These are phyloP conservation scores for Colletotrichum euphorbiae DNA, from an alignment of 2,329 filamentous ascomycete genomes.

Conservation along the genomic window DNA sequence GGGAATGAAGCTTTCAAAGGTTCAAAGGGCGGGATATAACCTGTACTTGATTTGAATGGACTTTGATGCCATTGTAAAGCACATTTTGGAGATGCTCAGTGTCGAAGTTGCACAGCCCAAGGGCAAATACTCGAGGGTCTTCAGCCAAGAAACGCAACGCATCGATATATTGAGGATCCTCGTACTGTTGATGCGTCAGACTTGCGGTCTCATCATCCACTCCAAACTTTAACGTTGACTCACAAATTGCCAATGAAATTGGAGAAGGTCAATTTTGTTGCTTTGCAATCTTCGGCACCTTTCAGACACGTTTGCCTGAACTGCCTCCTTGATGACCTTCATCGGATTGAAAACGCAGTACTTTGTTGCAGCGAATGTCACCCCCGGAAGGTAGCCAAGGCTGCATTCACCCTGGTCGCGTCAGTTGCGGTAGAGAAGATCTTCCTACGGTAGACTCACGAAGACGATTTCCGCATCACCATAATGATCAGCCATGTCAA, in stretches of 20 bases:
- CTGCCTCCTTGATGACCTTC: constrained; percentile 45
- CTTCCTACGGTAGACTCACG: constrained; percentile 37
- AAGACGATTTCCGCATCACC: constrained; percentile 33
- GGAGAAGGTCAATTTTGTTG: constrained; percentile 49
- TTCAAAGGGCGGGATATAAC: neutral
- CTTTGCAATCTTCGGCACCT: constrained; percentile 48
- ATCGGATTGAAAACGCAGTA: constrained; percentile 50
- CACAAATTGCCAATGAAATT: constrained; percentile 53
- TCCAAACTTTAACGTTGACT: neutral
- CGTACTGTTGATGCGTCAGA: constrained; percentile 6
- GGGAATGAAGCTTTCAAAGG: neutral
- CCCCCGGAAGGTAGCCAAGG: constrained; percentile 43
- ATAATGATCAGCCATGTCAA: constrained; percentile 54
- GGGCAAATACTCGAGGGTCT: neutral
- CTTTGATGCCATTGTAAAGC: neutral
- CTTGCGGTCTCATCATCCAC: neutral
- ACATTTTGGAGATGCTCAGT: constrained; percentile 15
- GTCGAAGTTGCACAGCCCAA: constrained; percentile 36
- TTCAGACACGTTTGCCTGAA: constrained; percentile 47
- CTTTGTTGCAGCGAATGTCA: constrained; percentile 50
- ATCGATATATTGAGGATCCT: constrained; percentile 28
- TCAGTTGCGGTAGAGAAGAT: neutral
- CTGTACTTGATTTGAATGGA: constrained; percentile 35
- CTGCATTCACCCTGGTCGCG: constrained; percentile 49
- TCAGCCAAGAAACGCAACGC: constrained; percentile 21